Base-by-base conservation (phyloP, 495 filamentous ascomycete species). In the Aspergillus baeticus region DNA sequence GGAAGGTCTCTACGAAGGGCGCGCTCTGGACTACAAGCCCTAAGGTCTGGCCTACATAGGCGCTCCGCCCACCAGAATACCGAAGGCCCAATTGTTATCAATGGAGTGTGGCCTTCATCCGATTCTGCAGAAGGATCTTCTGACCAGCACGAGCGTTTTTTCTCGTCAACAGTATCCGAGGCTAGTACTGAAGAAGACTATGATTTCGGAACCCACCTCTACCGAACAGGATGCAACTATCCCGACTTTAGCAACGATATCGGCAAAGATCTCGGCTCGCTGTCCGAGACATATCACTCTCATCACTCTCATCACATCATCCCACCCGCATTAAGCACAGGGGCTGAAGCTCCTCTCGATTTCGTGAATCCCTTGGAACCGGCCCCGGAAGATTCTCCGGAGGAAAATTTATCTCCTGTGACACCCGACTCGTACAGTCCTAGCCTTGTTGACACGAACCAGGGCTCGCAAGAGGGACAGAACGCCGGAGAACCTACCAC, bases 171-270 rank as follows among this genome's bases (percentile, higher is more conserved):
- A 5, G 38, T 63, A 18, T 68, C 65, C 2, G 62, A 64, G 31
- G 58, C 64, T 8, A 69, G 58, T 23, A 76, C 71, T 11, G 65
- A 70, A 44, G 67, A 70, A 13, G 71, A 76, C 26, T 36, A 58
- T 29, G 55, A 54, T 3, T 73, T 76, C 44, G 73, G 73, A 11
- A 45, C 59, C 42, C 58, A 64, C 18, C 60, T 76, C 4, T 66
- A 69, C 45, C 69, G 73, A 15, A 69, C 63, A 5, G 48, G 53
- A 18, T 55, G 52, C 49, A 59, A 63, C 15, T 59, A 55, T 17
- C 52, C 64, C 41, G 41, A 54, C 7, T 17, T 38, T 18, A 34
- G 29, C 18, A 11, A 15, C 31, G 51, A 55, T 13, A 29, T 43
- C 7, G 34, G 55, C 17, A 55, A 51, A 34, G 57, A 57, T 17